A percentile compares a stretch with the other conserved stretches of the same genome.
These are phyloP conservation scores for Suillus spraguei DNA, from an alignment of 768 basidiomycete genomes.

Conservation along the genomic window DNA sequence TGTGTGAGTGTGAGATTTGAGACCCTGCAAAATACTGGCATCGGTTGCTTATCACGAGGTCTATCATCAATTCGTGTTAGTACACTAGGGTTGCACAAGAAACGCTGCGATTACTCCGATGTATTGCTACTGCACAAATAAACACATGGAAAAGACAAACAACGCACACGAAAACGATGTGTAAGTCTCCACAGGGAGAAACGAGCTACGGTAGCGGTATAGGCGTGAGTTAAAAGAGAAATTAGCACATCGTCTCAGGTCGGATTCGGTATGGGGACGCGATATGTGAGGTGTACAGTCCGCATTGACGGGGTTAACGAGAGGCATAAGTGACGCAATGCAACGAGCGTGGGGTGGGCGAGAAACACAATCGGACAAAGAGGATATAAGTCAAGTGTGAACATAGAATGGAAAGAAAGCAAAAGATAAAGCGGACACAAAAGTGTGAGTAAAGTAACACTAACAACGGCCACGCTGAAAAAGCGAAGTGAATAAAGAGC, in stretches of 20 bases:
- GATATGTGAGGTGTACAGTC: constrained; percentile 18
- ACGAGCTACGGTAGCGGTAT: constrained; percentile 15
- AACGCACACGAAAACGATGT: constrained; percentile 14
- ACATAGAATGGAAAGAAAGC: constrained; percentile 39
- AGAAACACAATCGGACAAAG: constrained; percentile 26
- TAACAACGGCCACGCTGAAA: constrained; percentile 22
- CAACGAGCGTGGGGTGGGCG: constrained; percentile 30
- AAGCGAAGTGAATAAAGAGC: constrained; percentile 52
- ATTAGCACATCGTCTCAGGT: constrained; percentile 16
- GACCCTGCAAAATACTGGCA: not conserved
- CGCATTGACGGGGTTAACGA: constrained; percentile 32
- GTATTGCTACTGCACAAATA: constrained; percentile 17
- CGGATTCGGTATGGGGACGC: constrained; percentile 11
- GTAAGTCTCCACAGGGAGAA: constrained; percentile 14
- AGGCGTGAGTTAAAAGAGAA: constrained; percentile 19
- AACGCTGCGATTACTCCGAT: constrained; percentile 14
- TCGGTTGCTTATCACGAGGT: not conserved
- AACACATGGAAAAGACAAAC: constrained; percentile 2
- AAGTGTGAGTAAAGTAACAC: constrained; percentile 34
- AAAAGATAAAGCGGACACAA: constrained; percentile 30
- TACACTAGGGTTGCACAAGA: not conserved
- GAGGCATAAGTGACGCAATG: constrained; percentile 36
- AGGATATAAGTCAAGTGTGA: constrained; percentile 29
- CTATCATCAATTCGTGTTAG: not conserved
- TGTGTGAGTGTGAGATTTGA: not conserved